Evolutionary conservation across 2,329 filamentous ascomycete genomes (phyloP).

Genomic region (Xylaria sp.): DNA sequence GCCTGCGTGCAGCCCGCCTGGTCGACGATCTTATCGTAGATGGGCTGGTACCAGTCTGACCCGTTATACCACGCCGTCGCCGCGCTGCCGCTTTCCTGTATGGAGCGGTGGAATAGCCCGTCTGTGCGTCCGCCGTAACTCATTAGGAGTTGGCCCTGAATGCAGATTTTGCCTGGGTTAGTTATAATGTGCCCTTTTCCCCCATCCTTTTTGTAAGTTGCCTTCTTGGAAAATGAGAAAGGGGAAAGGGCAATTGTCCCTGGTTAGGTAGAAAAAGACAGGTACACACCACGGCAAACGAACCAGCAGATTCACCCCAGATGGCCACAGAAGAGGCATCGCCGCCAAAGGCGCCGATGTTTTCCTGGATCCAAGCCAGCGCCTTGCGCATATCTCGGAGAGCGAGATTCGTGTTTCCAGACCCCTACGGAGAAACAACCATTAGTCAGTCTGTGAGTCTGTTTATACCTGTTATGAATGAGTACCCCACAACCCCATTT

Average conservation of each 20-base stretch:
- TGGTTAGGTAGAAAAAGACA: not conserved
- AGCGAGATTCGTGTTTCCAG: constrained; percentile 46
- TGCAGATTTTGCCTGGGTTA: not conserved
- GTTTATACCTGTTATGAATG: not conserved
- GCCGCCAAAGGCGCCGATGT: constrained; percentile 47
- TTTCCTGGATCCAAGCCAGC: constrained; percentile 47
- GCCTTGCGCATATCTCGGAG: constrained; percentile 47
- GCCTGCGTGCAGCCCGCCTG: constrained; percentile 61
- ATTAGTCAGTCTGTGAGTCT: not conserved
- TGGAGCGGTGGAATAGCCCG: constrained; percentile 46
- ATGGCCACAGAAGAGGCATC: constrained; percentile 47
- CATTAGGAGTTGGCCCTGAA: constrained; percentile 45
- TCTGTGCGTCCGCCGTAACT: constrained; percentile 46
- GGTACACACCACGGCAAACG: constrained; percentile 46
- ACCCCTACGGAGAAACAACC: constrained; percentile 38
- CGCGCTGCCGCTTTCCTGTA: constrained; percentile 49
- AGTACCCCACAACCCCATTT: not conserved
- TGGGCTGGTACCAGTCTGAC: constrained; percentile 56
- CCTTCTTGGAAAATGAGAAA: no score
- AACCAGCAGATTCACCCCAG: constrained; percentile 48
- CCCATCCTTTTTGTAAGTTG: no score
- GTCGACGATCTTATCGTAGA: constrained; percentile 59
- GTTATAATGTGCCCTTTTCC: not conserved
- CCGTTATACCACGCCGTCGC: constrained; percentile 52
- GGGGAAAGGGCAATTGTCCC: no score